Evolutionary conservation across 345 rosid species (phyloP), one percentile per base, ranked within the genome.

Genomic region (Ceriops decandra): DNA sequence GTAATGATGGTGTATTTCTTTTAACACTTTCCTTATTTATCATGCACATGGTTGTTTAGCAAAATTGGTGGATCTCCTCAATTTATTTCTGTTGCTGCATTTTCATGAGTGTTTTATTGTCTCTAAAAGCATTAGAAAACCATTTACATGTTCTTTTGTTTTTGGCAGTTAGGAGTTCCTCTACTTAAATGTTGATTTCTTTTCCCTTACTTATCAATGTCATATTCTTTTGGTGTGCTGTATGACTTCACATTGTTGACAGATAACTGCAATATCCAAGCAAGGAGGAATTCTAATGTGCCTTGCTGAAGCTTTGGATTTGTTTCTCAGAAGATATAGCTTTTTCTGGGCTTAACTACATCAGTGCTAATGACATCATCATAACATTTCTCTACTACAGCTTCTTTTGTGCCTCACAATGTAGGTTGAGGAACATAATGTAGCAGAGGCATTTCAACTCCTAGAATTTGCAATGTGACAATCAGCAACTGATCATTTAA

Each of bases 401-500:
- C 68, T 22, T 36, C 33, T 66, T 27, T 15, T 58, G 20, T 57
- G 13, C 58, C 54, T 30, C 67, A 63, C 70, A 56, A 57, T 72
- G 68, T 71, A 93, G 96, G 97, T 88, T 71, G 92, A 88, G 67
- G 84, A 86, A 79, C 78, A 57, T 75, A 96, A 91, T 73, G 98
- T 91, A 7, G 64, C 72, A 2, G 96, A 91, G 85, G 96, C 95
- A 67, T 91, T 90, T 75, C 75, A 95, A 70, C 93, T 91, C 68
- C 84, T 95, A 60, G 93, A 91, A 79, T 96, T 91, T 56, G 96
- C 99, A 76, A 91, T 91, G 97, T 96, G 88, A 72, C 97, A 90
- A 79, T 91, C 99, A 54, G 95, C 97, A 57, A 90, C 95, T 0
- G 96, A 95, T 83, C 96, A 95, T 52, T 80, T 97, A 61, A 91